Evolutionary conservation across 2,329 filamentous ascomycete species (phyloP), one percentile per base, ranked within the genome.

Genomic region (Ilyonectria sp.): DNA sequence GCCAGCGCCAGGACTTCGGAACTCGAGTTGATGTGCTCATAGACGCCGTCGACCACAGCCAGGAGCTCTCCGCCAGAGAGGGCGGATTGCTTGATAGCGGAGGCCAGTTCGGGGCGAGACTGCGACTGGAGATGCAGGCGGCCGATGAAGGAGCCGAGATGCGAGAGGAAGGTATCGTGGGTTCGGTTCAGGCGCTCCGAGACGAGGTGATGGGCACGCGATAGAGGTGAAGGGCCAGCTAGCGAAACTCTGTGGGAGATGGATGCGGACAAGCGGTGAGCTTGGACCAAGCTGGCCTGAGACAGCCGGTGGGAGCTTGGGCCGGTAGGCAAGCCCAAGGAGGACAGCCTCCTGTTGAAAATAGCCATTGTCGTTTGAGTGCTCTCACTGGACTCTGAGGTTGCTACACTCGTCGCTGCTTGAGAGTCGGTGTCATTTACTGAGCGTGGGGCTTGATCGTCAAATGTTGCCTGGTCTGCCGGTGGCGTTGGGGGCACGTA

Each of bases 121-220:
- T 96, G 92, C n/a, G 95, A 96, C 79, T 98, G 94, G 67, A 98
- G 86, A 80, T 98, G 94, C 63, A 98, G 87, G 43, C 90, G 87
- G 17, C 96, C 96, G 78, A 98, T 95, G 79, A 98, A 97, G 5
- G 94, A 97, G 57, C 94, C 95, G 58, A 99, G 89, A 77, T 95
- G 93, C 7, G 95, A 96, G 60, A 99, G 84, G 76, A 98, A 97
- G 8, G 89, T 90, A 82, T 98, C 95, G 82, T 98, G 94, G 57
- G 91, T 93, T 56, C 88, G 86, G 75, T 90, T 92, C 55, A 98
- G 87, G 73, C 91, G 91, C 79, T 95, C 93, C 2, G 95, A 97
- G 37, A 96, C 93, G 67, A 98, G 86, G 75, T 93, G 92, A 68
- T 91, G 89, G 69, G 91, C 89, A 69, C 87, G 87, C 37, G 87